Base-by-base conservation (phyloP, 148 eudicot species). In the Polygonum maritimum region DNA sequence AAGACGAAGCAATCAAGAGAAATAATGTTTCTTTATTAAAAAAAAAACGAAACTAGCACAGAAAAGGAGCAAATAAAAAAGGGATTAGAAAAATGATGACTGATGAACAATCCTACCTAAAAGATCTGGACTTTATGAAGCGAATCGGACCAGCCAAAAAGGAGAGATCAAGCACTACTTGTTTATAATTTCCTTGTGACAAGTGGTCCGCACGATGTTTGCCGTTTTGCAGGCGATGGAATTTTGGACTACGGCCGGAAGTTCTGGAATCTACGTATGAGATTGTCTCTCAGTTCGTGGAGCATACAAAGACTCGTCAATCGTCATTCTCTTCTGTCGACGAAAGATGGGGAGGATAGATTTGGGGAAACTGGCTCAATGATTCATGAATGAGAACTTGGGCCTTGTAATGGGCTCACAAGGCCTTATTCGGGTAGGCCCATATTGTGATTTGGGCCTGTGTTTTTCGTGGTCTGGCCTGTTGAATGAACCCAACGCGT, bases 71-170 rank as follows among this genome's bases (percentile, higher is more conserved):
- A 67, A 67, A 15, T 2, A 5, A 3, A 15, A 67, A 67, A 67
- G 21, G 21, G 71, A 67, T 35, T 38, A 3, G 71, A 67, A 38
- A 36, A 35, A 38, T 67, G 44, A 36, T 67, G 71, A 67, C 8
- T n/a, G 60, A 15, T 54, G 60, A 21, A 67, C 6, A 16, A 16
- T 6, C 45, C 3, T 67, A 67, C 71, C 45, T 67, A 67, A 15
- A 60, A 67, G 71, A 67, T 67, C 71, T 67, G 71, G 71, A 67
- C 16, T 36, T 36, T 67, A 36, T 36, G 71, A 67, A 15, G n/a
- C 21, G 71, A 67, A 67, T 67, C 71, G 3, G 15, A 67, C 15
- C 71, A 67, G 4, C 19, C 5, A 67, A 57, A 62, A 62, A 36
- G 31, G 16, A 38, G 71, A 67, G 44, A 67, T 67, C 71, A 67